Base-by-base conservation (phyloP, 2,329 filamentous ascomycete genomes). In the Nothophoma quercina region DNA sequence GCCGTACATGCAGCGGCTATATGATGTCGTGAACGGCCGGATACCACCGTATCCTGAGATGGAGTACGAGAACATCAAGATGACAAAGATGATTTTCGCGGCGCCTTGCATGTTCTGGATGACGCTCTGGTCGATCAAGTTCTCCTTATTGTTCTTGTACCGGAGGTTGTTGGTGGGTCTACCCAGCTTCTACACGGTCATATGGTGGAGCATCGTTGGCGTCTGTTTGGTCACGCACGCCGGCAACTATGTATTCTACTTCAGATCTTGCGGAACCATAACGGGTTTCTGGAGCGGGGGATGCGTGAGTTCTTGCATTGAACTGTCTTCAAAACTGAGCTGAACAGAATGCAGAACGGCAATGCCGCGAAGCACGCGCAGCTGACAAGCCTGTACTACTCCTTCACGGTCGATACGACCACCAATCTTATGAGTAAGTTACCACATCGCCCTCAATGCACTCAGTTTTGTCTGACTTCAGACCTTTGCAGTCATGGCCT, bases 91-190 rank as follows among this genome's bases (percentile, higher is more conserved):
- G 29, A 72, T 76, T 41, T 75, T 77, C 45, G 68, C 67, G 9
- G 70, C 71, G 19, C 69, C 67, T 5, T 67, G 75, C 29, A 64
- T 75, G 33, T 65, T 76, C 43, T 77, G 73, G 72, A 49, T 69
- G n/a, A 69, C 67, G 4, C 58, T 77, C 7, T 77, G 73, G 73
- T 60, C 66, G 12, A 67, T 76, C 44, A 77, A 77, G 44, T 58
- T 73, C n/a, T 70, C 70, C 5, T 62, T 77, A 16, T 60, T 77
- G 21, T 61, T 70, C 13, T 63, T 77, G 44, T 76, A 76, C 55
- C 64, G 71, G 23, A 62, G 65, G 12, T 52, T 77, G 9, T 58
- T 74, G 49, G 52, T 52, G 5, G 69, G 72, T 0, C 53, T 72
- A 9, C 28, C 45, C 7, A 52, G 51, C 5, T 33, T 23, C 9